Evolutionary conservation across 164 flowering plant species (phyloP).

Genomic region (Stephania yunnanensis): DNA sequence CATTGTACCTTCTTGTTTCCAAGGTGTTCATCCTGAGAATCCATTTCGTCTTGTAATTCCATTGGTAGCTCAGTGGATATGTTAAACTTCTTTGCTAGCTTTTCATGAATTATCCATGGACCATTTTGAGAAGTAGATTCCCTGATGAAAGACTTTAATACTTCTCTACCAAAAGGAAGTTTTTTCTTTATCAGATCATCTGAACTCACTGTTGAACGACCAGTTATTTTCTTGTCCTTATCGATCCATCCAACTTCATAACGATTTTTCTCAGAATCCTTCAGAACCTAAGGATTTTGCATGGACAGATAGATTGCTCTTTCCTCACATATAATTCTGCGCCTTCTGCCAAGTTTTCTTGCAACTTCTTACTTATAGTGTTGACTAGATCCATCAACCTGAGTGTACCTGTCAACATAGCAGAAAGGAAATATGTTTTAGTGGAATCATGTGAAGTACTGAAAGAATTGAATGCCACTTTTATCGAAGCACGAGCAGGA

Average conservation of each 20-base stretch:
- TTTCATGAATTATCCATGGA: constrained; percentile 88
- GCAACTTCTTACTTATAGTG: constrained; percentile 42
- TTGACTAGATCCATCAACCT: constrained; percentile 61
- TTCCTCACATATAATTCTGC: constrained; percentile 56
- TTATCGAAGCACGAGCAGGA: too few species aligned
- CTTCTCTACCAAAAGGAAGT: constrained; percentile 60
- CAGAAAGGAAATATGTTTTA: neutral
- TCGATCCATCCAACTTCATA: constrained; percentile 84
- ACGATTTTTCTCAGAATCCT: constrained; percentile 27
- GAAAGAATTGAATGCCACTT: neutral
- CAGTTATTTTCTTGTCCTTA: constrained; percentile 42
- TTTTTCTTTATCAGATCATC: constrained; percentile 56
- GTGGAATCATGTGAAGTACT: neutral
- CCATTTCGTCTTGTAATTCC: constrained; percentile 31
- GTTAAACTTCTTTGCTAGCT: constrained; percentile 58
- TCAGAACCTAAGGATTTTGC: constrained; percentile 60
- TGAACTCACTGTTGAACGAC: constrained; percentile 32
- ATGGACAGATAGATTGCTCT: constrained; percentile 38
- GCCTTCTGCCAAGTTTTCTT: constrained; percentile 49
- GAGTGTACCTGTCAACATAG: constrained; percentile 57
- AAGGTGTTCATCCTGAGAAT: constrained; percentile 35
- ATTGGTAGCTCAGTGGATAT: constrained; percentile 58
- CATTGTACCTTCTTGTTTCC: constrained; percentile 33
- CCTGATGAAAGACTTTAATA: constrained; percentile 78
- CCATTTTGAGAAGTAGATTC: constrained; percentile 71